phyloP scores from a whole-genome alignment of 2,329 filamentous ascomycete species.

The Aspergillus flavus region DNA sequence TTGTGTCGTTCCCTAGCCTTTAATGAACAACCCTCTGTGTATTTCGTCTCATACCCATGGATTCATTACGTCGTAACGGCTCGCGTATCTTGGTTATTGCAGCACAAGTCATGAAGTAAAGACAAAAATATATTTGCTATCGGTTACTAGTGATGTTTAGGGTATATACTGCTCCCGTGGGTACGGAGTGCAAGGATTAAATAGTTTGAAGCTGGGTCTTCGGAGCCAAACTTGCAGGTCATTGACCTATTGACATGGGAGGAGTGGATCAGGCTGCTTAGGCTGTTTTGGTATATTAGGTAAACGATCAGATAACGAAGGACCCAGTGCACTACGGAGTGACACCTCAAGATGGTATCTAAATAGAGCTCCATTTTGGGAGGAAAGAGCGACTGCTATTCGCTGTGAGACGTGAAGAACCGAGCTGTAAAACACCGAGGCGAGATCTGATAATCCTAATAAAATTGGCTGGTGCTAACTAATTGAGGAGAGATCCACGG shows the following conservation, averaged over 20 bases:
- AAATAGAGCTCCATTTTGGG: constrained; percentile 19
- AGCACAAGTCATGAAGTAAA: not conserved
- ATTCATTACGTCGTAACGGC: not conserved
- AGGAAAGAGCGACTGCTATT: constrained; percentile 14
- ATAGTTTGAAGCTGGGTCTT: not conserved
- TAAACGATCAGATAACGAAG: constrained; percentile 28
- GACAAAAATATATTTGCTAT: not conserved
- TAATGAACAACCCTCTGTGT: constrained; percentile 22
- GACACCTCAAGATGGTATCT: constrained; percentile 9
- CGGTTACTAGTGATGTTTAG: not conserved
- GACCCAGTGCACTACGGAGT: constrained; percentile 11
- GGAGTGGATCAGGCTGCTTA: not conserved
- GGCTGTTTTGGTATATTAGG: constrained; percentile 13
- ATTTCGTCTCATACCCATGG: not conserved
- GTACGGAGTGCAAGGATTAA: not conserved
- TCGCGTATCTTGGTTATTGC: not conserved
- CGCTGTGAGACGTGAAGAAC: constrained; percentile 5
- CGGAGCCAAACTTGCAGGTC: not conserved
- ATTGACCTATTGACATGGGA: not conserved
- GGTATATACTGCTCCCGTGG: not conserved
- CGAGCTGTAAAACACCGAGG: constrained; percentile 1
- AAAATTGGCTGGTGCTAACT: constrained; percentile 3
- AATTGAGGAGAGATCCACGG: constrained; percentile 9
- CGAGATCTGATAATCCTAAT: constrained; percentile 14
- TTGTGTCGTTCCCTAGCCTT: constrained; percentile 23